A percentile compares a stretch with the other conserved stretches of the same genome.
These are phyloP conservation scores for Paxillus ammoniavirescens DNA, from an alignment of 768 basidiomycete species.

Conservation along the genomic window DNA sequence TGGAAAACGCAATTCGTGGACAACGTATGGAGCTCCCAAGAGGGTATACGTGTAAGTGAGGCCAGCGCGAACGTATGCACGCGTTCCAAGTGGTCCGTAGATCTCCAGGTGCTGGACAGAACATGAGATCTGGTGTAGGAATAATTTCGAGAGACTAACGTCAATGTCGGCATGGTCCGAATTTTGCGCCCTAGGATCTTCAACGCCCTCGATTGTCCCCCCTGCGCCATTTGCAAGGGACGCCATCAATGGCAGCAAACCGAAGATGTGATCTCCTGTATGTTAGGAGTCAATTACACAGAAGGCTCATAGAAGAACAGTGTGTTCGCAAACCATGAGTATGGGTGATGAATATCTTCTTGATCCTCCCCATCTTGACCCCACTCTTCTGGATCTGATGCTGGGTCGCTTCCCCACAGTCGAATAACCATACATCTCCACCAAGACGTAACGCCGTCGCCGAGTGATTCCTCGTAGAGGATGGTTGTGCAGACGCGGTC, in stretches of 20 bases:
- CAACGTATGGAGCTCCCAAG: slow-evolving; percentile 66
- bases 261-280: slow-evolving; percentile 81
- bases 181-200: slow-evolving; percentile 53
- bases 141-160: slow-evolving; percentile 12
- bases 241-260: slow-evolving; percentile 66
- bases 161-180: slow-evolving; percentile 3
- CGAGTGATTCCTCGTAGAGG: slow-evolving; percentile 76
- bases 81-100: slow-evolving; percentile 82
- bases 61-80: slow-evolving; percentile 72
- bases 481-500: slow-evolving; percentile 80
- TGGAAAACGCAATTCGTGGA: slow-evolving; percentile 76
- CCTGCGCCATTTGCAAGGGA: slow-evolving; percentile 74
- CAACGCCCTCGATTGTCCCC: slow-evolving; percentile 52
- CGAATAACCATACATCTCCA: slow-evolving; percentile 79
- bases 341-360: slow-evolving; percentile 87
- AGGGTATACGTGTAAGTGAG: slow-evolving; percentile 68
- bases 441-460: slow-evolving; percentile 64
- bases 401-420: slow-evolving; percentile 85
- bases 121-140: slow-evolving; percentile 8
- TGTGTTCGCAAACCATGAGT: slow-evolving; percentile 60
- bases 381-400: slow-evolving; percentile 69
- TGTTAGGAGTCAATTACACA: neutral
- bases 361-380: slow-evolving; percentile 77
- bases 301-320: neutral
- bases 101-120: slow-evolving; percentile 65